These are phyloP conservation scores for Ustilaginoidea virens DNA, from an alignment of 2,329 filamentous ascomycete species.

Conservation along the genomic window DNA sequence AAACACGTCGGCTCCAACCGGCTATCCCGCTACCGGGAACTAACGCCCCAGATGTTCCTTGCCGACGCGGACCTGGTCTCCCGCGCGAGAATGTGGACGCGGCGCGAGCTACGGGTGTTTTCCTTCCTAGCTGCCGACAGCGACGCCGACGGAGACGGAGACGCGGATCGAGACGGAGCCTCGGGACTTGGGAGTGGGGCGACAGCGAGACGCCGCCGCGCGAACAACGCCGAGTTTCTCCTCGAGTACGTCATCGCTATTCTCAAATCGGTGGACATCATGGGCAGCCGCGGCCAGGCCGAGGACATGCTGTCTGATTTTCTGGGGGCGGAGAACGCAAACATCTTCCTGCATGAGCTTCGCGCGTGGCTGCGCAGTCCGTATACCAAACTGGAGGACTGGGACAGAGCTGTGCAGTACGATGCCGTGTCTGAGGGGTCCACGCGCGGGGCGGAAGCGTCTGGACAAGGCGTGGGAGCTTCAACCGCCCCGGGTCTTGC, in stretches of 20 bases:
- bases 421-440: conserved; percentile 4
- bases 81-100: conserved; percentile 65
- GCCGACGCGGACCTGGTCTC: conserved; percentile 52
- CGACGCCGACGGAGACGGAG: conserved; percentile 11
- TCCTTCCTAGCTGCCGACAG: conserved; percentile 41
- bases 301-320: conserved; percentile 69
- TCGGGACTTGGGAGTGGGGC: too few relatives aligned
- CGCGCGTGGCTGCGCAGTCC: conserved; percentile 73
- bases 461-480: not conserved
- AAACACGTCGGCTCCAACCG: conserved; percentile 71
- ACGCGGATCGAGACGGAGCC: too few relatives aligned
- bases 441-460: not conserved
- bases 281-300: conserved; percentile 61
- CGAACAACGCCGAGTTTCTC: conserved; percentile 59
- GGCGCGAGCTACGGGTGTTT: conserved; percentile 75
- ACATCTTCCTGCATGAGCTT: conserved; percentile 73
- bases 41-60: conserved; percentile 52
- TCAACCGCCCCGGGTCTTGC: not conserved
- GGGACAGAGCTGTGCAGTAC: conserved; percentile 74
- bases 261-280: conserved; percentile 67
- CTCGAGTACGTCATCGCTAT: conserved; percentile 78
- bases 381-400: conserved; percentile 53
- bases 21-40: conserved; percentile 58
- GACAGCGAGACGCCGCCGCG: too few relatives aligned
- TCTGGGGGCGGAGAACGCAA: conserved; percentile 56